These are phyloP conservation scores for sorghum (Sorghum bicolor) DNA, from an alignment of 176 grass and related monocot species.

Conservation along the genomic window DNA sequence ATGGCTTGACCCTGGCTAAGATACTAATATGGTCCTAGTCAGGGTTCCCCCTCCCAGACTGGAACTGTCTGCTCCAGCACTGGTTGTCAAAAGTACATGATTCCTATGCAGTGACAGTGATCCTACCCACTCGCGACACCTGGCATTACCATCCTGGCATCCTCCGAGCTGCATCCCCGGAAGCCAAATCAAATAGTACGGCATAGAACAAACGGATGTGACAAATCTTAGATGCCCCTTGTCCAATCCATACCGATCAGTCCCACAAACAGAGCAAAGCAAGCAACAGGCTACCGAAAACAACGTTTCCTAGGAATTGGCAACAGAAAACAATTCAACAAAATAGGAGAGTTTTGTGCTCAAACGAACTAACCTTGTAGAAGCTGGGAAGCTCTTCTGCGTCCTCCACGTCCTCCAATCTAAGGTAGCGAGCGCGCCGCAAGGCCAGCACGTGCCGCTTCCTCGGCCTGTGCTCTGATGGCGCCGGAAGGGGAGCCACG, in stretches of 20 bases:
- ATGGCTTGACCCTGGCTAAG: conserved; percentile 1
- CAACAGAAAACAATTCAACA: conserved; percentile 13
- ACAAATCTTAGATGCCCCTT: conserved; percentile 37
- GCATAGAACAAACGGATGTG: background rate
- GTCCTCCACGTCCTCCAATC: conserved; percentile 49
- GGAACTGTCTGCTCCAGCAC: conserved; percentile 11
- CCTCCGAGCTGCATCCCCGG: background rate
- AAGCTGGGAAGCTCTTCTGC: conserved; percentile 59
- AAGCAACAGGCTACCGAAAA: conserved; percentile 15
- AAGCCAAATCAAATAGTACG: conserved; percentile 31
- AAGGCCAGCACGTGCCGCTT: conserved; percentile 51
- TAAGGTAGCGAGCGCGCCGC: conserved; percentile 60
- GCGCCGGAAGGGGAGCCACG: conserved; percentile 24
- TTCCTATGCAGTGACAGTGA: conserved; percentile 32
- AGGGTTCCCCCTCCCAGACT: background rate
- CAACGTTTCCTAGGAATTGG: background rate
- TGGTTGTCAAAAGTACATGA: conserved; percentile 19
- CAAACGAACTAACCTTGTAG: conserved; percentile 38
- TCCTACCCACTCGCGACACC: conserved; percentile 16
- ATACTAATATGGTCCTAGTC: conserved; percentile 11
- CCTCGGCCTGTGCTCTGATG: conserved; percentile 21
- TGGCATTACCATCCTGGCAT: conserved; percentile 24
- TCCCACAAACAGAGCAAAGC: background rate
- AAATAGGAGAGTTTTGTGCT: conserved; percentile 16
- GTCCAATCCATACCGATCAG: conserved; percentile 12